Percentiles rank a stretch among this genome's conserved stretches.
These are phyloP conservation scores for Globisporangium paroecandrum DNA, from an alignment of 352 stramenopile genomes.

Conservation along the genomic window DNA sequence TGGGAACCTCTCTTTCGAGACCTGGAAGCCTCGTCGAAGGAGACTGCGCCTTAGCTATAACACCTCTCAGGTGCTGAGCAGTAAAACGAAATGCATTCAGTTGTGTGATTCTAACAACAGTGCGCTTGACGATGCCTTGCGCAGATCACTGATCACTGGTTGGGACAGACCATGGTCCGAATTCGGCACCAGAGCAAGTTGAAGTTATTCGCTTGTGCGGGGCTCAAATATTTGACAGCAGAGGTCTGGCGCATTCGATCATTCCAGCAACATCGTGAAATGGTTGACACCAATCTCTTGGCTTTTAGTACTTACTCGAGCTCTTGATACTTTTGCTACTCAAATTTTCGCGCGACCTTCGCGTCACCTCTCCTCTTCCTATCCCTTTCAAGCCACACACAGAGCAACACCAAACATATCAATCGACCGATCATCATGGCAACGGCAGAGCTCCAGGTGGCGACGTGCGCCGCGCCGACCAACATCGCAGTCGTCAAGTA, in stretches of 20 bases:
- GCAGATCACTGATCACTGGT: no score
- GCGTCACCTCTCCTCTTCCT: neutral
- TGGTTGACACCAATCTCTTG: neutral
- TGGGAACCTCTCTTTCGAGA: no score
- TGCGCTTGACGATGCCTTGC: no score
- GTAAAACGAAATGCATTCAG: no score
- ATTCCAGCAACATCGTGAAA: neutral
- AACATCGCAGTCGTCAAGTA: conserved; percentile 99
- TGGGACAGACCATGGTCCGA: no score
- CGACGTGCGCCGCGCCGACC: conserved; percentile 91
- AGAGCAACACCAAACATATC: neutral
- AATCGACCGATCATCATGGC: neutral
- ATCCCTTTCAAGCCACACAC: neutral
- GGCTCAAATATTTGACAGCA: no score
- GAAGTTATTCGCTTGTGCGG: no score
- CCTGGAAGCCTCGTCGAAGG: no score
- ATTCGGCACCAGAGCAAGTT: no score
- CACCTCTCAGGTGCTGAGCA: no score
- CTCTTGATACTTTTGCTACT: neutral
- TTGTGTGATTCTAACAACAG: no score
- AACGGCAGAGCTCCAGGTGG: conserved; percentile 34
- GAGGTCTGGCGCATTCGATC: neutral
- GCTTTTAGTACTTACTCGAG: neutral
- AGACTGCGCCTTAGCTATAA: no score
- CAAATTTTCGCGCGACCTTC: neutral